Percentiles rank a stretch among this genome's conserved stretches.
phyloP scores from a whole-genome alignment of 306 rosid genomes.

The Fagus sylvatica region DNA sequence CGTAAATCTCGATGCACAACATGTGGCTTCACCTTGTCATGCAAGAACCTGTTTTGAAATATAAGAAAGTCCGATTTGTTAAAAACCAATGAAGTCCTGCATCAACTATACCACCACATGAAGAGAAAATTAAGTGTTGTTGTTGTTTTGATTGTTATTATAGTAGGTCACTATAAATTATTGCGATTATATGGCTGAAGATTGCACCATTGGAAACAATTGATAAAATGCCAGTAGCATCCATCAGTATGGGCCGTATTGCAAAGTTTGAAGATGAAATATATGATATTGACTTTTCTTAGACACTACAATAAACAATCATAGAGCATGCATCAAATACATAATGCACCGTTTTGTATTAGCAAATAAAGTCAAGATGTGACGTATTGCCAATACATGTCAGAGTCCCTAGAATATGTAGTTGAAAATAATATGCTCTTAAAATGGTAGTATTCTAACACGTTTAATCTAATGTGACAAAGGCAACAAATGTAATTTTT shows the following conservation, averaged over 20 bases:
- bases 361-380: neutral
- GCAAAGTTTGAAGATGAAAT: neutral
- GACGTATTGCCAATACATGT: neutral
- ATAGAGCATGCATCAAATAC: neutral
- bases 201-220: neutral
- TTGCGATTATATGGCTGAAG: neutral
- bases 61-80: neutral
- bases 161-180: too few relatives aligned
- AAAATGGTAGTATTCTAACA: neutral
- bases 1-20: slow-evolving; percentile 98
- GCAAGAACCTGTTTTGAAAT: slow-evolving; percentile 69
- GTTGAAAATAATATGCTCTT: neutral
- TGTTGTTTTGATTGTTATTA: neutral
- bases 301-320: neutral
- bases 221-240: neutral
- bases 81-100: slow-evolving; percentile 17
- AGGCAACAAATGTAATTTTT: neutral
- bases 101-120: neutral
- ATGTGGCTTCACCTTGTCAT: slow-evolving; percentile 97
- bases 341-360: neutral
- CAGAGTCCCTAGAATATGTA: neutral
- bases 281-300: neutral
- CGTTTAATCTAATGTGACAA: neutral
- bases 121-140: neutral
- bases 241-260: neutral